phyloP scores from a whole-genome alignment of 2,329 filamentous ascomycete species.

The Monascus ruber region DNA sequence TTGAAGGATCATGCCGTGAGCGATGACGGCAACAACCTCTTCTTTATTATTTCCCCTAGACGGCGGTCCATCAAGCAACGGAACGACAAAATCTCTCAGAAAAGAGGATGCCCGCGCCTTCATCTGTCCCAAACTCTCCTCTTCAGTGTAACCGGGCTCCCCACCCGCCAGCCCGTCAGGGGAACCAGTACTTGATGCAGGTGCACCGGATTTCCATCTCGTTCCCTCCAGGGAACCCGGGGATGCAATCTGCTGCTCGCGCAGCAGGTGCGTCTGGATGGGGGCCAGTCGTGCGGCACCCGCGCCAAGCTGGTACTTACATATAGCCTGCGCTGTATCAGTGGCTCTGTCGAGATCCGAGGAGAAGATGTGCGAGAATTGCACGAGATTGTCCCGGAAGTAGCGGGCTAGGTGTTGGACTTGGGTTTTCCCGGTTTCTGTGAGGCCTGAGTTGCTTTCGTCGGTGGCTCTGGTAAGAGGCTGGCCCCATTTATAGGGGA shows the following conservation, averaged over 20 bases:
- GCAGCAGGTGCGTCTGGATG: constrained; percentile 12
- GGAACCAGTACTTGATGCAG: constrained; percentile 5
- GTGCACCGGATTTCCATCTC: constrained; percentile 13
- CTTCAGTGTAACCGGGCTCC: constrained; percentile 40
- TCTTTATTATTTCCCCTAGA: constrained; percentile 11
- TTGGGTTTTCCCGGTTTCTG: constrained; percentile 70
- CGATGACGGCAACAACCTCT: constrained; percentile 53
- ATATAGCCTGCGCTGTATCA: constrained; percentile 27
- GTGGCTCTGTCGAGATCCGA: constrained; percentile 66
- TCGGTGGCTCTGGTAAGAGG: constrained; percentile 50
- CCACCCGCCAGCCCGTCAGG: constrained; percentile 12
- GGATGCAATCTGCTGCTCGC: constrained; percentile 29
- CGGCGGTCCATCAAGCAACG: constrained; percentile 29
- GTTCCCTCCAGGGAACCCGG: constrained; percentile 18
- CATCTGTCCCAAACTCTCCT: constrained; percentile 61
- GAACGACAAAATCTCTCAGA: constrained; percentile 50
- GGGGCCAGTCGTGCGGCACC: constrained; percentile 1
- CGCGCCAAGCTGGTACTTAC: constrained; percentile 4
- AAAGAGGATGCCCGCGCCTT: constrained; percentile 53
- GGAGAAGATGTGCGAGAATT: constrained; percentile 59
- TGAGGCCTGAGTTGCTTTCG: constrained; percentile 65
- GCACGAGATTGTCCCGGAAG: constrained; percentile 53
- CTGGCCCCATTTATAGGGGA: not conserved
- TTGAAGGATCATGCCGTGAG: constrained; percentile 70
- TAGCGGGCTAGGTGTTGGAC: constrained; percentile 58